Evolutionary conservation across 2,329 filamentous ascomycete species (phyloP), one percentile per base, ranked within the genome.

Genomic region (Colletotrichum euphorbiae): DNA sequence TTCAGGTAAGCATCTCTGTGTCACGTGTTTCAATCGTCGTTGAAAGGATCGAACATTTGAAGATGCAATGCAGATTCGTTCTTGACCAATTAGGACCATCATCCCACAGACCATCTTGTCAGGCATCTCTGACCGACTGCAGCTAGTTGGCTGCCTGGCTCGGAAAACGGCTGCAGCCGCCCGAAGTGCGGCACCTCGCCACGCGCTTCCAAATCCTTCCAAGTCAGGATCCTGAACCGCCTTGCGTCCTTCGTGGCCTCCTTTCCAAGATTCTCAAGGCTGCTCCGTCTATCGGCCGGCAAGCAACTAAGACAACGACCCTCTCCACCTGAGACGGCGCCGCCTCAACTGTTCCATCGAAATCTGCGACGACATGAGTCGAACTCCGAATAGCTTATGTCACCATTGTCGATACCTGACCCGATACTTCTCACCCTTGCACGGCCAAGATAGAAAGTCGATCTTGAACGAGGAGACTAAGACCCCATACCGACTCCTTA

Each of bases 111-210:
- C 28, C 48, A 33, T 51, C 17, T 51, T 9, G 17, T 51, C 48
- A 15, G 31, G 48, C 21, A 28, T 51, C 24, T 51, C 28, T 50
- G 24, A 24, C 24, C 24, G 24, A 51, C 48, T 33, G 48, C 48
- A n/a, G 48, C 17, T 15, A 15, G 21, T 24, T 51, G 28, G 48
- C 48, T 31, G 21, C 48, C 17, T 36, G 31, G 24, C 24, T 51
- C 48, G 48, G 48, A 19, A 51, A 51, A 51, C 48, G 48, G 48
- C 48, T 51, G 48, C 48, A 51, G 48, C 48, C 24, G 48, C 28
- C 48, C 48, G 48, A 33, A 36, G 24, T 11, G 24, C 19, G 48
- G 31, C 48, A 31, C 24, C 31, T 33, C 31, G 48, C 48, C 48
- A 51, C 48, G 48, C 48, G 48, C 31, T 33, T 31, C 24, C 28